Percentiles rank a stretch among this genome's conserved stretches.
These are phyloP conservation scores for Physocladia obscura DNA, from an alignment of 192 early-diverging fungal genomes.

Conservation along the genomic window DNA sequence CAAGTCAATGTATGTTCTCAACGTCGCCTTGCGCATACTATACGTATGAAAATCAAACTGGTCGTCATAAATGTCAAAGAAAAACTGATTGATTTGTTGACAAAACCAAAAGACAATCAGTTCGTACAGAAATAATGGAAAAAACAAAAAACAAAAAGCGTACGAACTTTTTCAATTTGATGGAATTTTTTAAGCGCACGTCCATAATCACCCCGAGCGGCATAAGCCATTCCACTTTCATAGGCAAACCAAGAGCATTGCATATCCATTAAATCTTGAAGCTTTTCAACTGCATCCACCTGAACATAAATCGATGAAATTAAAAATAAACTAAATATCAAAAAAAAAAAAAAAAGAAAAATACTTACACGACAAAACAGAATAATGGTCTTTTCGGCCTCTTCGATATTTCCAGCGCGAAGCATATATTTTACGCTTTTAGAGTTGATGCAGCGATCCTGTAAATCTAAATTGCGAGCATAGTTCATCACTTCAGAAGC, in stretches of 20 bases:
- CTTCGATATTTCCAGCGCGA: slow-evolving; percentile 71
- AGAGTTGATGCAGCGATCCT: slow-evolving; percentile 93
- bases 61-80: slow-evolving; percentile 81
- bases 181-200: slow-evolving; percentile 87
- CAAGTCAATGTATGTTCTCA: slow-evolving; percentile 82
- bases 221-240: slow-evolving; percentile 74
- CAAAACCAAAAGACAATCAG: slow-evolving; percentile 3
- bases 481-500: slow-evolving; percentile 82
- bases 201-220: slow-evolving; percentile 68
- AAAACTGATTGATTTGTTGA: slow-evolving; percentile 46
- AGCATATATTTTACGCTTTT: slow-evolving; percentile 94
- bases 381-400: slow-evolving; percentile 82
- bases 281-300: slow-evolving; percentile 54
- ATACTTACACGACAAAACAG: slow-evolving; percentile 78
- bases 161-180: slow-evolving; percentile 65
- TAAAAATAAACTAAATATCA: neutral
- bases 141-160: neutral
- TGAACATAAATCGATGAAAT: slow-evolving; percentile 11
- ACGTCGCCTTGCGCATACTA: slow-evolving; percentile 82
- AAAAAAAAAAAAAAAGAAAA: no score
- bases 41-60: slow-evolving; percentile 97
- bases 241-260: slow-evolving; percentile 89
- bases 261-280: slow-evolving; percentile 84
- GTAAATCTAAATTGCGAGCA: slow-evolving; percentile 83
- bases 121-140: neutral